Conservation (phyloP, 1,284 basidiomycete species). For the Ceratobasidium sp. region DNA sequence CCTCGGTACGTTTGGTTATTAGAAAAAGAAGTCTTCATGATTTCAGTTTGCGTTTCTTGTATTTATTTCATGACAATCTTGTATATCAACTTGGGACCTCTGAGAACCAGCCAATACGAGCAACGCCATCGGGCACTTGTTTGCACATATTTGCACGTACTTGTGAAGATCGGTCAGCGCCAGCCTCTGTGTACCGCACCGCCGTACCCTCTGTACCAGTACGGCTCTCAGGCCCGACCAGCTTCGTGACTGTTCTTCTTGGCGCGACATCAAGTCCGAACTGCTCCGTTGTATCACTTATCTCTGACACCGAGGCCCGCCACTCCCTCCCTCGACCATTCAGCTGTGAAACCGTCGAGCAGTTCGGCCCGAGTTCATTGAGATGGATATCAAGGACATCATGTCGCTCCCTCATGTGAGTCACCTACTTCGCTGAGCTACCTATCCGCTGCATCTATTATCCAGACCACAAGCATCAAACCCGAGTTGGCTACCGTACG, state of each 20-base stretch:
- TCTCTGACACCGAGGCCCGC: background rate
- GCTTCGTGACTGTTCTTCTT: slow-evolving; percentile 10
- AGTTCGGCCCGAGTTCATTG: background rate
- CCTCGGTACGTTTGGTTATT: background rate
- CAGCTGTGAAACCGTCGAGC: background rate
- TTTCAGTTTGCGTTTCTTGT: background rate
- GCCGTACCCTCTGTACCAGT: background rate
- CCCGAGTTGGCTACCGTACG: background rate
- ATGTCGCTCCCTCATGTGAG: slow-evolving; percentile 30
- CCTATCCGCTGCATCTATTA: slow-evolving; percentile 6
- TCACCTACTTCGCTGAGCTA: background rate
- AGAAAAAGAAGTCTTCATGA: slow-evolving; percentile 41
- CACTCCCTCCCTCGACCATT: background rate
- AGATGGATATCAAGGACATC: slow-evolving; percentile 43
- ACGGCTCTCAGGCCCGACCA: background rate
- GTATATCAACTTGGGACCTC: slow-evolving; percentile 1
- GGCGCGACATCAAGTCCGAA: background rate
- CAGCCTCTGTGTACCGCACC: background rate
- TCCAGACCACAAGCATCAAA: slow-evolving; percentile 6
- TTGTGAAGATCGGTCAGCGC: slow-evolving; percentile 42
- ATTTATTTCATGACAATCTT: slow-evolving; percentile 35
- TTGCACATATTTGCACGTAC: slow-evolving; percentile 18
- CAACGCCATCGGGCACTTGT: background rate
- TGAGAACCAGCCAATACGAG: slow-evolving; percentile 8
- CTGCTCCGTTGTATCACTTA: background rate